Evolutionary conservation across 2,329 filamentous ascomycete species (phyloP).

Genomic region (Cordyceps cateniannulata): DNA sequence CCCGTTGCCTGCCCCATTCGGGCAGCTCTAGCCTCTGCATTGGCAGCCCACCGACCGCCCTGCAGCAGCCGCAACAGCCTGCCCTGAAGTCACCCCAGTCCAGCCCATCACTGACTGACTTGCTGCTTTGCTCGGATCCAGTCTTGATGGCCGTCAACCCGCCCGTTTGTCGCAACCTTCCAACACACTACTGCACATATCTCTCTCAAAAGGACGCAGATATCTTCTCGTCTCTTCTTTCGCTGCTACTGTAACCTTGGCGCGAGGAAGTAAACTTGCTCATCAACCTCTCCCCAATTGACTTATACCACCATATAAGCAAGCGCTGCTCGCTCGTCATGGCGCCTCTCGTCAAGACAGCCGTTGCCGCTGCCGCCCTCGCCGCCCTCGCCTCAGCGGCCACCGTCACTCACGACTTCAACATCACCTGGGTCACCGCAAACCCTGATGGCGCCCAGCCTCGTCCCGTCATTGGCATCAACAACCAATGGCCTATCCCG

Average conservation of each 20-base stretch:
- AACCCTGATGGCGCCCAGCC: constrained; percentile 63
- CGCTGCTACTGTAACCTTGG: not conserved
- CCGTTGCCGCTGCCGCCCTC: constrained; percentile 11
- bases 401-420: constrained; percentile 57
- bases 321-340: constrained; percentile 3
- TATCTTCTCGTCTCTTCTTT: not conserved
- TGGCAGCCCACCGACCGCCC: not conserved
- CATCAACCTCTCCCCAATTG: not conserved
- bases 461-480: constrained; percentile 69
- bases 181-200: not conserved
- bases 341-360: constrained; percentile 3
- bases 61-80: not conserved
- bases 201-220: constrained; percentile 9
- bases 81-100: not conserved
- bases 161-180: not conserved
- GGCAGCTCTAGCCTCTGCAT: constrained; percentile 2
- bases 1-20: constrained; percentile 2
- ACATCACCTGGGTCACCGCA: constrained; percentile 63
- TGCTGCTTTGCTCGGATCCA: not conserved
- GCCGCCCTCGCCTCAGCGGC: constrained; percentile 29
- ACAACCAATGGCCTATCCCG: constrained; percentile 69
- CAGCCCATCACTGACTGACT: not conserved
- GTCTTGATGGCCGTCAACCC: not conserved
- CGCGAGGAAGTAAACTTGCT: not conserved
- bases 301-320: not conserved